Evolutionary conservation across 225 moss, liverwort and hornwort species (phyloP).

Genomic region (Pseudisothecium myosuroides): DNA sequence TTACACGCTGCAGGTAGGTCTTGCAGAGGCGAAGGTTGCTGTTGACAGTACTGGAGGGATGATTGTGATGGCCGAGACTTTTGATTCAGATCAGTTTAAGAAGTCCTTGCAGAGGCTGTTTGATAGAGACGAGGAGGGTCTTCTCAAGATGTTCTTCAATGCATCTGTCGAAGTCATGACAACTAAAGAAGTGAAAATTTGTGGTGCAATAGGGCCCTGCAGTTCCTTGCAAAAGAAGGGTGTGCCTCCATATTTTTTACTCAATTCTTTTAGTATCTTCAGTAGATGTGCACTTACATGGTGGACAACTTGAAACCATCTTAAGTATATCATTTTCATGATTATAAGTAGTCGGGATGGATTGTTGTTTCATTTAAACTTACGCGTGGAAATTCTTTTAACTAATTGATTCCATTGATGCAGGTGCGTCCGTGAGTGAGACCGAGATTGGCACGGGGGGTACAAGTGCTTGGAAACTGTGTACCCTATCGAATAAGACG

Average conservation of each 20-base stretch:
- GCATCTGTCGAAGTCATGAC: constrained; percentile 85
- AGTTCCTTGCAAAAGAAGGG: constrained; percentile 82
- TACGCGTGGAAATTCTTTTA: neutral
- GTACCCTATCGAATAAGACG: constrained; percentile 66
- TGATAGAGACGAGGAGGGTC: constrained; percentile 63
- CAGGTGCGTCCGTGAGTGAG: constrained; percentile 80
- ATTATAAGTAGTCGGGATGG: neutral
- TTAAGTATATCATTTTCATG: neutral
- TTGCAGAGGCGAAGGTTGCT: constrained; percentile 78
- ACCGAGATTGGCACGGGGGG: constrained; percentile 84
- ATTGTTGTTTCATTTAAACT: neutral
- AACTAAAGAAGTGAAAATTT: constrained; percentile 87
- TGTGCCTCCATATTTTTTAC: neutral
- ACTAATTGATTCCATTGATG: neutral
- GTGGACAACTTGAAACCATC: neutral
- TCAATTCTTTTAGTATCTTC: neutral
- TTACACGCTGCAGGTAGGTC: constrained; percentile 48
- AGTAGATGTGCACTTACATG: neutral
- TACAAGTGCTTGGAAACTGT: constrained; percentile 92
- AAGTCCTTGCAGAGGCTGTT: constrained; percentile 76
- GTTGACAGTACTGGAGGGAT: constrained; percentile 82
- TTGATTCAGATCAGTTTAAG: constrained; percentile 89
- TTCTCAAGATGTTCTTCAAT: constrained; percentile 71
- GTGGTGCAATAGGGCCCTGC: constrained; percentile 89
- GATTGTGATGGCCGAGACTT: constrained; percentile 91